Conservation (phyloP, 208 protist genomes). For the Trichomonas gallinae region DNA sequence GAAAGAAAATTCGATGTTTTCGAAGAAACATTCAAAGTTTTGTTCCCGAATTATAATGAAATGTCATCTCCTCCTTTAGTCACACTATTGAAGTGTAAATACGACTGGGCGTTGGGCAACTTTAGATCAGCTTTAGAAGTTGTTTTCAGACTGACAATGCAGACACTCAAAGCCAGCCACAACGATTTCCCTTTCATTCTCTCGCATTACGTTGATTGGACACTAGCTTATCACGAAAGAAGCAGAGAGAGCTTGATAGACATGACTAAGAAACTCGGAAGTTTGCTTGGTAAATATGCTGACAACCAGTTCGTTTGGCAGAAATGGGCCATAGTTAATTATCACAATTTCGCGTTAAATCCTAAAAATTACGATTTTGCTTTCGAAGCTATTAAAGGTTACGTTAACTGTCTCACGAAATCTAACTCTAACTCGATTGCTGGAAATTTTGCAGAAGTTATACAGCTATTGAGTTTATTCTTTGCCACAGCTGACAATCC, state of each 20-base stretch:
- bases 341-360: neutral
- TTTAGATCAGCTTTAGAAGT: neutral
- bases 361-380: neutral
- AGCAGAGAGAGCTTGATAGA: neutral
- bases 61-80: neutral
- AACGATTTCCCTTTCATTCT: neutral
- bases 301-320: neutral
- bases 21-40: neutral
- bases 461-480: neutral
- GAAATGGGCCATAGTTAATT: neutral
- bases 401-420: neutral
- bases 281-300: neutral
- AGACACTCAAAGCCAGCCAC: neutral
- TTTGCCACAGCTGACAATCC: neutral
- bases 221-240: neutral
- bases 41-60: neutral
- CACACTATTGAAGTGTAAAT: neutral
- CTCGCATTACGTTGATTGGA: neutral
- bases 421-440: neutral
- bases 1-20: constrained; percentile 9
- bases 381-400: constrained; percentile 6
- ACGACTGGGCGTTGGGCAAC: neutral
- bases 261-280: neutral
- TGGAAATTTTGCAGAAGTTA: neutral
- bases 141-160: neutral